Base-by-base conservation (phyloP, 2,329 filamentous ascomycete genomes). In the Diaporthe capsici region DNA sequence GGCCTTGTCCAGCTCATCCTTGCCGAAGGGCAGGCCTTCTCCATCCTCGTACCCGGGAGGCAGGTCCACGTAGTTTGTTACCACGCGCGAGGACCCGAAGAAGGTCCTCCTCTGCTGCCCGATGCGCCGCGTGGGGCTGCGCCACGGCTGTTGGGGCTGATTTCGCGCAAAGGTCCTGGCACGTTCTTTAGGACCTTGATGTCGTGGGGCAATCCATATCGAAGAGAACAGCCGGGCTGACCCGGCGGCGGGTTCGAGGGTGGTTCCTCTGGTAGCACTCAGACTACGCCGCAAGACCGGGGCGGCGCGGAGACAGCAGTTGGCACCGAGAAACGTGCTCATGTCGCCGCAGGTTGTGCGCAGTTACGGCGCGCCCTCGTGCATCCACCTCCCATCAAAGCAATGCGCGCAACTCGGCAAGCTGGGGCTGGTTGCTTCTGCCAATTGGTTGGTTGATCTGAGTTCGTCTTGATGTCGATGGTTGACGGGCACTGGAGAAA, bases 51-150 rank as follows among this genome's bases (percentile, higher is more conserved):
- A 93, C 73, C 87, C 85, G 31, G 83, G 83, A 0, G 91, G 91
- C n/a, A 93, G 82, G 70, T 91, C 85, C 74, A 89, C 86, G 80
- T 92, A 93, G 77, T 88, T 82, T n/a, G 84, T 88, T 75, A 90
- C 84, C 70, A 88, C 80, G 31, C 80, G 77, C 28, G 47, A 74
- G 5, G 49, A 75, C 37, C 76, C 79, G 74, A 82, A 85, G 51
- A 83, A 72, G 20, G 76, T 72, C 10, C 76, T 72, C 47, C 53
- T 68, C 53, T 74, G 76, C 5, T 65, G 42, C 20, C 51, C 37
- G 47, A 12, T 61, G 53, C 53, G 71, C 39, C 42, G 20, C 28
- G 20, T 49, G 28, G 31, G 20, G 39, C 20, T 67, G 49, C 53
- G 76, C 74, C 70, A 65, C 51, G 65, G 63, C 28, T 55, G 31